phyloP scores from a whole-genome alignment of 1,284 basidiomycete genomes.

The Amylostereum areolatum region DNA sequence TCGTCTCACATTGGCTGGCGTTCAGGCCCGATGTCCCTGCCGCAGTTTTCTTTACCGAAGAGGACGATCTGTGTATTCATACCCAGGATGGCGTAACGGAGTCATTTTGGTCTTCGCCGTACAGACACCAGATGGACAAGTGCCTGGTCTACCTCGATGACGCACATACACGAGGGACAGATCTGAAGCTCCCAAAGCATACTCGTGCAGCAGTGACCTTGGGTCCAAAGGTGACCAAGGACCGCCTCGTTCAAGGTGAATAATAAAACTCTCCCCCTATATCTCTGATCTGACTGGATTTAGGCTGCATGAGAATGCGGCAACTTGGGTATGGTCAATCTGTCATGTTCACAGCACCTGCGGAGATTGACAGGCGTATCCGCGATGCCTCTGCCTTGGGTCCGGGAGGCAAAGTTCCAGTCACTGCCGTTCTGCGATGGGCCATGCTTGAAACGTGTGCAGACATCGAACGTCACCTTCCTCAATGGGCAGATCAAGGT shows the following conservation, averaged over 20 bases:
- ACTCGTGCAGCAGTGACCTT: constrained; percentile 46
- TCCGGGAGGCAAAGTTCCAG: constrained; percentile 11
- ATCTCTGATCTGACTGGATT: no score
- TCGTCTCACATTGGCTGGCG: constrained; percentile 36
- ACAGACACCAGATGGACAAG: constrained; percentile 32
- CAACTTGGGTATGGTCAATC: constrained; percentile 43
- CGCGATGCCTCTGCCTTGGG: constrained; percentile 20
- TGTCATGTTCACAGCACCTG: constrained; percentile 45
- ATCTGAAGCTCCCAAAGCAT: constrained; percentile 40
- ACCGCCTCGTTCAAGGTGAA: constrained; percentile 47
- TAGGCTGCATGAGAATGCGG: constrained; percentile 48
- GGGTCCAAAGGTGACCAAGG: constrained; percentile 49
- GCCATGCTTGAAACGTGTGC: constrained; percentile 38
- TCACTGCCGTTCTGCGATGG: constrained; percentile 39
- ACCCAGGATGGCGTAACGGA: constrained; percentile 33
- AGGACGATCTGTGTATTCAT: constrained; percentile 37
- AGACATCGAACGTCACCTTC: constrained; percentile 32
- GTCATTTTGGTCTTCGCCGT: constrained; percentile 36
- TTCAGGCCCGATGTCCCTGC: constrained; percentile 26
- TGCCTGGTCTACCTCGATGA: constrained; percentile 53
- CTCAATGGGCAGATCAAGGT: constrained; percentile 46
- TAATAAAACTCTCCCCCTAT: no score
- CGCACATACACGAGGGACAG: constrained; percentile 52
- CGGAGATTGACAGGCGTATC: constrained; percentile 37
- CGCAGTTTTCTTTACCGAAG: constrained; percentile 41